Evolutionary conservation across 768 basidiomycete genomes (phyloP), one percentile per base, ranked within the genome.

Genomic region (Russula griseocarnosa): DNA sequence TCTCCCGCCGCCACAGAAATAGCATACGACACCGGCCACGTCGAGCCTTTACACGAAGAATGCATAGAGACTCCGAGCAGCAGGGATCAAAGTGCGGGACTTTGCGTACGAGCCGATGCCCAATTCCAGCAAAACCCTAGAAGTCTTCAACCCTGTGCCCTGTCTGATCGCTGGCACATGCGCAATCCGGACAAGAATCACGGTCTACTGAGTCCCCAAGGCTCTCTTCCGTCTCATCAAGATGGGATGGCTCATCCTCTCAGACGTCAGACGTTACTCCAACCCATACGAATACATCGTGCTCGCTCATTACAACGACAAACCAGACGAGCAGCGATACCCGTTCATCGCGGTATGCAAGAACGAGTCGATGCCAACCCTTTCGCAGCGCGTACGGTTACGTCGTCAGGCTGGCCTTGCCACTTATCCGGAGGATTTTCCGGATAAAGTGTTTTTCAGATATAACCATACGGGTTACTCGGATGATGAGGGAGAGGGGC

Each of bases 31-130:
- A 50, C 56, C 26, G 69, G 65, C n/a, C 58, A 61, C 55, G 51
- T 67, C 51, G 66, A 63, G 49, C 54, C 22, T 6, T 60, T 36
- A 5, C 20, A 32, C 4, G 54, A 62, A 24, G 67, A 62, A 13
- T 49, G 26, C 52, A 32, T 50, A 6, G 26, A 18, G 11, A 55
- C 49, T 71, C 13, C 62, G 66, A 30, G 64, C 60, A 1, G 61
- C 63, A n/a, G 74, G 73, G 18, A 71, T 74, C 42, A 74, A 74
- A 61, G 74, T 73, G 32, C 73, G 74, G 55, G 74, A 75, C 66
- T 74, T 68, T 58, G 71, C 70, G 3, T 46, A 70, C 63, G 73
- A 72, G 61, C 61, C 50, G 4, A 55, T 62, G n/a, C 30, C 47
- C 1, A 46, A 42, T 26, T 55, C 62, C 38, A 46, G 50, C 24